phyloP scores from a whole-genome alignment of 2,329 filamentous ascomycete species.

The Colletotrichum magnum region DNA sequence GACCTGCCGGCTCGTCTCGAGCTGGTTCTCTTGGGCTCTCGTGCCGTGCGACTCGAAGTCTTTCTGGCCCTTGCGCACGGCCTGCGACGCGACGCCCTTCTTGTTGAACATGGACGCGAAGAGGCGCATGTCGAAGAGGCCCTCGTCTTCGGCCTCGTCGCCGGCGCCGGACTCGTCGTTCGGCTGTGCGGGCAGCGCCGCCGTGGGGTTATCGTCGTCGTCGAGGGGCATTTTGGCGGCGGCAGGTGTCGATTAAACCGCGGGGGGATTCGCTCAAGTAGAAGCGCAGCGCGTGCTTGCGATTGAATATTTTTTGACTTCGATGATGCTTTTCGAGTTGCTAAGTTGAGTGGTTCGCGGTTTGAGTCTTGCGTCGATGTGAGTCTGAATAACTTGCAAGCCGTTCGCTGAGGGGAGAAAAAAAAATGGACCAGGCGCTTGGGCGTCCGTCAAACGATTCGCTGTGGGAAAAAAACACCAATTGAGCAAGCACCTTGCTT shows the following conservation, averaged over 20 bases:
- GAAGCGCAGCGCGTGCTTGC: not conserved
- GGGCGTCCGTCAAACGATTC: too few relatives aligned
- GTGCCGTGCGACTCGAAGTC: slow-evolving; percentile 97
- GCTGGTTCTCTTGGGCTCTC: slow-evolving; percentile 80
- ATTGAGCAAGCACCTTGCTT: too few relatives aligned
- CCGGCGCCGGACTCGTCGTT: slow-evolving; percentile 44
- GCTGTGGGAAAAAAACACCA: too few relatives aligned
- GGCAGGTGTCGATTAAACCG: not conserved
- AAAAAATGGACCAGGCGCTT: too few relatives aligned
- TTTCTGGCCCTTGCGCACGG: slow-evolving; percentile 94
- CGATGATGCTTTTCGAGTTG: too few relatives aligned
- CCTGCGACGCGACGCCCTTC: slow-evolving; percentile 66
- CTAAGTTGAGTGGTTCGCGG: too few relatives aligned
- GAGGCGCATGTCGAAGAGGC: slow-evolving; percentile 89
- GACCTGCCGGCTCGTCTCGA: slow-evolving; percentile 85
- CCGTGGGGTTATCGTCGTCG: slow-evolving; percentile 56
- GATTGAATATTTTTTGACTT: too few relatives aligned
- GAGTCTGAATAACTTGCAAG: too few relatives aligned
- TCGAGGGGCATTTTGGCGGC: slow-evolving; percentile 56
- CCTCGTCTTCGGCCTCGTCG: slow-evolving; percentile 80
- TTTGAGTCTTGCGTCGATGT: too few relatives aligned
- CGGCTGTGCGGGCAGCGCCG: slow-evolving; percentile 39
- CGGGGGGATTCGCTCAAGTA: not conserved
- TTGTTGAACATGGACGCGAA: slow-evolving; percentile 69
- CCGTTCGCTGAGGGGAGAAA: too few relatives aligned